Base-by-base conservation (phyloP, 345 rosid species). In the Eutrema heterophyllum region DNA sequence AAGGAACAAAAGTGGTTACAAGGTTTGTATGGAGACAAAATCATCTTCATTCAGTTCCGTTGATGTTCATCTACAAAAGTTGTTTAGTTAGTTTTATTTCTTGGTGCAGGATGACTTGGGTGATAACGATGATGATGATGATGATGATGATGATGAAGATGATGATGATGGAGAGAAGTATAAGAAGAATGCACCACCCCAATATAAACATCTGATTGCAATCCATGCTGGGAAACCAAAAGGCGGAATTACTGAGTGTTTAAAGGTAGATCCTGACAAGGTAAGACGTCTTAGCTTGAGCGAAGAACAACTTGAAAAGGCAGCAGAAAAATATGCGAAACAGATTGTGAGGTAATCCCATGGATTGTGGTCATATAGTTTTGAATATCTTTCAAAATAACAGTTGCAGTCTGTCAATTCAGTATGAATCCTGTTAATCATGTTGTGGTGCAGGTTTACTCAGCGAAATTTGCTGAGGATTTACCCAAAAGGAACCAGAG, bases 401-500 rank as follows among this genome's bases (percentile, higher is more conserved):
- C 5, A 33, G 10, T 15, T 54, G 48, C 11, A 24, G 58, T 45
- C 21, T 1, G 9, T 58, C 15, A 61, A 32, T n/a, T 26, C 32
- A 51, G 50, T 54, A 52, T 51, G 48, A 32, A 62, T 62, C 40
- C 6, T 38, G 48, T n/a, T 50, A 40, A 52, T 63, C 30, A 48
- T 30, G 71, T 62, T 36, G 51, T 50, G 61, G 7, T 29, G 35
- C 58, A 88, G 97, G 80, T 90, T 90, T 62, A 90, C 94, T 27
- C 90, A 83, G 78, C 80, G 38, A 62, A 90, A 86, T 51, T 73
- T 87, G 50, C 80, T 90, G 71, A 79, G 97, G 81, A 80, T 90
- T 64, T 90, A 85, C 64, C 97, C 97, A 2, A 90, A 82, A 74
- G 86, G 86, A 32, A 85, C 79, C 38, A 84, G 97, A 59, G 66